Base-by-base conservation (phyloP, 148 eudicot species). In the Fagopyrum homotropicum region DNA sequence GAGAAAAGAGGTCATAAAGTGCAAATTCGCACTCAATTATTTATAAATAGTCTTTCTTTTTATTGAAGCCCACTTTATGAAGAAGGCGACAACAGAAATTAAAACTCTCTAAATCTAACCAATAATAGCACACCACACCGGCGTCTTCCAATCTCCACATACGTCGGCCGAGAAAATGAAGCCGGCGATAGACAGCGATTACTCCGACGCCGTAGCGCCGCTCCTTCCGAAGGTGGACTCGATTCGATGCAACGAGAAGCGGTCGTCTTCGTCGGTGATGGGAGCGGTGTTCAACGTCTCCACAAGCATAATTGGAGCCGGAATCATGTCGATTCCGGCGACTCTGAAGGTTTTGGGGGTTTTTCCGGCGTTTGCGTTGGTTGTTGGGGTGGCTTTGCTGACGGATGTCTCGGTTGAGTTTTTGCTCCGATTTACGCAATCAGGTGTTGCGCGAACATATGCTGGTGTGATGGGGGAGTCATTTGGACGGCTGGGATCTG, bases 251-350 rank as follows among this genome's bases (percentile, higher is more conserved):
- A 7, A 9, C n/a, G 64, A 59, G 1, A 61, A 64, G 70, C 19
- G 4, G 46, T 2, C 47, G 9, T 1, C 74, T 4, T 86, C 88
- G 70, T 86, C 92, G 6, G 74, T 93, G 3, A 76, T 85, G 1
- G 83, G 93, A 48, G 97, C 98, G 22, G 84, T 93, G 0, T 93
- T 93, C 81, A 93, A 93, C 59, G 82, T 93, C 16, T 88, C 98
- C 26, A 93, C 98, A 0, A 85, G 92, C 70, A 93, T 91, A 91
- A 82, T 93, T 43, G 97, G 98, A 35, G 98, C 97, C 8, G 98
- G 98, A 9, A 91, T 93, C 52, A 93, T 91, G 97, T 91, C 97
- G n/a, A 89, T 93, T 46, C 98, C 98, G 55, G 93, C 98, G 30
- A 93, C 98, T 10, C 85, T 93, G 44, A 93, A 89, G 81, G 94